Base-by-base conservation (phyloP, 2,329 filamentous ascomycete genomes). In the Aspergillus fructus region DNA sequence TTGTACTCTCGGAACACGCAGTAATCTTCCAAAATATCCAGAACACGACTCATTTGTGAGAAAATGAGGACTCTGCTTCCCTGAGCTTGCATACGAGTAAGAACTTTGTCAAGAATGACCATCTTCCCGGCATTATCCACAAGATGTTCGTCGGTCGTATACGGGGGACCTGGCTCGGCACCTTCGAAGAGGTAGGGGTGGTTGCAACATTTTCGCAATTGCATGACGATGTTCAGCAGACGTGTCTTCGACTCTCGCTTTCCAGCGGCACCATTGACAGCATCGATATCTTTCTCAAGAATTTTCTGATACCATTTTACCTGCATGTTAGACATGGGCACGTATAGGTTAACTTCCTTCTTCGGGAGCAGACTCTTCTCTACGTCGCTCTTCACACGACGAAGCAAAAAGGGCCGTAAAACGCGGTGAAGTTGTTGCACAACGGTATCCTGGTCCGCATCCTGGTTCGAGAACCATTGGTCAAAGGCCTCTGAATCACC, bases 231-330 rank as follows among this genome's bases (percentile, higher is more conserved):
- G 77, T 99, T 99, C 63, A 99, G 83, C 21, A 99, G 84, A 62
- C 94, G 87, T 1, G 94, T 99, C 79, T 99, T 99, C 33, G 93
- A 97, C 77, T 99, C 94, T 59, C 93, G 89, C 78, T 97, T 99
- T 50, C 94, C 94, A 62, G 89, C 91, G 30, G 93, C 94, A 60
- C 94, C 94, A 66, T 99, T 99, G 68, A 99, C 93, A 13, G 94
- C 94, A 74, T 99, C 94, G 61, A 99, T 99, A 69, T 99, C 94
- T 78, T 97, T 99, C 71, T 99, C 94, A 3, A 99, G 81, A 66
- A 99, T 99, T 79, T 97, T 97, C 75, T 96, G 90, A 72, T 99
- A 99, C 93, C 94, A 99, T 71, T 94, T 96, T 65, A 97, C 85
- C 74, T 99, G 94, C 94, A 99, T 99, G 57, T 97, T 93, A 1